phyloP scores from a whole-genome alignment of 2,329 filamentous ascomycete genomes.

The Colletotrichum incanum region DNA sequence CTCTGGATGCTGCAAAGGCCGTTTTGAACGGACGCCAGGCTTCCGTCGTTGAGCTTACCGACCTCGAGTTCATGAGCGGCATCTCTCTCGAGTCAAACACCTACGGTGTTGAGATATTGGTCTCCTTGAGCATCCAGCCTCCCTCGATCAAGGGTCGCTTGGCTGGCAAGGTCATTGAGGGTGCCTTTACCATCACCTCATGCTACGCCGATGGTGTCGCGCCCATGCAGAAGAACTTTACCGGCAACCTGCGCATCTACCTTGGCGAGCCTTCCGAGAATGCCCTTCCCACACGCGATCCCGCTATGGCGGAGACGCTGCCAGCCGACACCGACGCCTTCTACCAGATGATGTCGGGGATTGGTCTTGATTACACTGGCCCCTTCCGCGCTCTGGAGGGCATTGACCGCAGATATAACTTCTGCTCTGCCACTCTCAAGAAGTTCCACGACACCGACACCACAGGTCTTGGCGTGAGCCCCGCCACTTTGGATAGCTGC shows the following conservation, averaged over 20 bases:
- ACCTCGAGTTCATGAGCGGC: slow-evolving; percentile 52
- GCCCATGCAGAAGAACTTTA: slow-evolving; percentile 43
- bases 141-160: slow-evolving; percentile 39
- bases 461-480: slow-evolving; percentile 51
- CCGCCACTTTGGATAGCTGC: slow-evolving; percentile 52
- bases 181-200: slow-evolving; percentile 43
- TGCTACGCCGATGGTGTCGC: slow-evolving; percentile 38
- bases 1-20: slow-evolving; percentile 58
- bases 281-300: slow-evolving; percentile 41
- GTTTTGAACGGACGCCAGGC: slow-evolving; percentile 47
- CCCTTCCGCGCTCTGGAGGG: slow-evolving; percentile 44
- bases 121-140: slow-evolving; percentile 44
- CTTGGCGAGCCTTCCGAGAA: slow-evolving; percentile 44
- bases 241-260: slow-evolving; percentile 44
- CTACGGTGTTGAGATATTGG: slow-evolving; percentile 46
- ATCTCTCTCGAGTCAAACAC: slow-evolving; percentile 50
- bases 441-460: slow-evolving; percentile 48
- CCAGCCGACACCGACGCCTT: slow-evolving; percentile 45
- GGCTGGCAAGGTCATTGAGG: slow-evolving; percentile 32
- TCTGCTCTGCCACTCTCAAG: slow-evolving; percentile 36
- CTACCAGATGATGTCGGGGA: slow-evolving; percentile 42
- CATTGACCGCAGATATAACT: slow-evolving; percentile 43
- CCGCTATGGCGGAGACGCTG: slow-evolving; percentile 41
- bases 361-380: slow-evolving; percentile 45
- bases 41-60: slow-evolving; percentile 51